Evolutionary conservation across 306 rosid genomes (phyloP).

Genomic region (Castanea sativa): DNA sequence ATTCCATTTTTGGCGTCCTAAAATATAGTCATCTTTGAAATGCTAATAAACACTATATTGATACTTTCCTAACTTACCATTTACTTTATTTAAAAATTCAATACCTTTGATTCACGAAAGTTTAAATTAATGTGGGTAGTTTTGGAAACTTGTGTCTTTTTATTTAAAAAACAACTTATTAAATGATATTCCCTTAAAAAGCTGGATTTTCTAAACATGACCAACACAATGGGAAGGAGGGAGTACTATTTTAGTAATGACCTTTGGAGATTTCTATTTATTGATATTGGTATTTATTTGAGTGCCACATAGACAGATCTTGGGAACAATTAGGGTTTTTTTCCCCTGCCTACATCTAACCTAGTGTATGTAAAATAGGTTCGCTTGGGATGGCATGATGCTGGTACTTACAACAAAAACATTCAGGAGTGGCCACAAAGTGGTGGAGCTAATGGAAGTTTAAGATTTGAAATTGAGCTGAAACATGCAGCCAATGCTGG

Average conservation of each 20-base stretch:
- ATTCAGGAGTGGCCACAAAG: constrained; percentile 92
- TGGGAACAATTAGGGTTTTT: not conserved
- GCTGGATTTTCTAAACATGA: no score
- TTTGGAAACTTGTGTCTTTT: no score
- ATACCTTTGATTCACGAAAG: no score
- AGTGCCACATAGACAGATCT: not conserved
- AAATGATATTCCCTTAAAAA: no score
- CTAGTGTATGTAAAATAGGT: constrained; percentile 44
- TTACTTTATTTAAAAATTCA: no score
- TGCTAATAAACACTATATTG: no score
- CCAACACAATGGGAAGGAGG: no score
- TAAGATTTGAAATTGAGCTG: constrained; percentile 85
- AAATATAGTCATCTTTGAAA: no score
- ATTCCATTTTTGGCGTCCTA: no score
- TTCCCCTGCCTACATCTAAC: not conserved
- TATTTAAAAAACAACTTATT: no score
- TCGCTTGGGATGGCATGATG: constrained; percentile 98
- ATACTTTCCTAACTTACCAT: no score
- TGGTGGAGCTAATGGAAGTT: constrained; percentile 96
- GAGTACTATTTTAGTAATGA: not conserved
- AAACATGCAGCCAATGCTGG: constrained; percentile 97
- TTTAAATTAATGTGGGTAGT: no score
- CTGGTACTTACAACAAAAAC: constrained; percentile 90
- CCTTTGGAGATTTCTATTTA: not conserved
- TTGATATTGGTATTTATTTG: not conserved